Evolutionary conservation across 768 basidiomycete genomes (phyloP).

Genomic region (Sporobolomyces phaffii): DNA sequence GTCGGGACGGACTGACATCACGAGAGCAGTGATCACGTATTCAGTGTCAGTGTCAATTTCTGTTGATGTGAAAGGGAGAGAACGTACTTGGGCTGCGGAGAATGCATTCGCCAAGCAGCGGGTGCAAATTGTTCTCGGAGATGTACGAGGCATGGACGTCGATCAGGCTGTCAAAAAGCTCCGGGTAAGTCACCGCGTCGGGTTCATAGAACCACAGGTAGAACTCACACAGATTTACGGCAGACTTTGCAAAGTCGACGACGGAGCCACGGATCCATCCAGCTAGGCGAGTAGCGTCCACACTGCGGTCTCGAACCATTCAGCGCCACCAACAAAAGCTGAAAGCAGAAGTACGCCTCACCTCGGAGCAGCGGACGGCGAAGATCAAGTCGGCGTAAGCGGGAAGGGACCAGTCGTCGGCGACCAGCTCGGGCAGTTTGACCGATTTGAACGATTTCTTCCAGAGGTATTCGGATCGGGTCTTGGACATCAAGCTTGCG

Average conservation of each 20-base stretch:
- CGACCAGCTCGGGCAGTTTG: neutral
- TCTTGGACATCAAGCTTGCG: neutral
- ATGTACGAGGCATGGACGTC: neutral
- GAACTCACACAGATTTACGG: neutral
- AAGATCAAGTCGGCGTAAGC: neutral
- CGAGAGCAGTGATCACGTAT: no score
- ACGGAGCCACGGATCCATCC: conserved; percentile 4
- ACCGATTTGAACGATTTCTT: neutral
- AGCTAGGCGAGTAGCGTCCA: neutral
- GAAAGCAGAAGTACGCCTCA: neutral
- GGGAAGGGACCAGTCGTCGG: neutral
- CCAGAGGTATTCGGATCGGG: neutral
- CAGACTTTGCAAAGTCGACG: conserved; percentile 9
- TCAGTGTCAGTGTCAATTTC: no score
- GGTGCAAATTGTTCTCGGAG: neutral
- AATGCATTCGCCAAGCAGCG: neutral
- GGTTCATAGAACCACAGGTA: no score
- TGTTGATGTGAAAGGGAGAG: neutral
- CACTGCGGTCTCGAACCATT: neutral
- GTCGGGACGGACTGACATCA: no score
- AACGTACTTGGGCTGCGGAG: neutral
- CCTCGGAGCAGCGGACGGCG: neutral
- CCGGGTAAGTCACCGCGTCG: no score
- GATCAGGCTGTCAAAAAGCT: neutral
- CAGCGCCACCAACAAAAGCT: neutral